Conservation (phyloP, 2,329 filamentous ascomycete genomes). For the Arthrobotrys iridis region DNA sequence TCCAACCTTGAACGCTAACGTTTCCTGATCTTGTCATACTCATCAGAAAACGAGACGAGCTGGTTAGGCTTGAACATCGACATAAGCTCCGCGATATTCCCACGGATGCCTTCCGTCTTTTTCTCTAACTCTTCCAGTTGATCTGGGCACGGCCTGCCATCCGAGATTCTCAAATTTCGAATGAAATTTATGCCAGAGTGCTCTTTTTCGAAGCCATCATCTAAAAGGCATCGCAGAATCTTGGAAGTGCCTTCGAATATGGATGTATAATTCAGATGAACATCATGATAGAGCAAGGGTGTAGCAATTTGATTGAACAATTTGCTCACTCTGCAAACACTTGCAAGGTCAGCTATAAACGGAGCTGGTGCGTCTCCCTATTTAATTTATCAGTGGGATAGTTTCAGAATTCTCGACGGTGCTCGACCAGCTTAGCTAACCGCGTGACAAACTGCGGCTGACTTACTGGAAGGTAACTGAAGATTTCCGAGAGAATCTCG, state of each 20-base stretch:
- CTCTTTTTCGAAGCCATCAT: not conserved
- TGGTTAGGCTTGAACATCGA: not conserved
- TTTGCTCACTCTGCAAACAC: constrained; percentile 4
- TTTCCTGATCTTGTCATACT: not conserved
- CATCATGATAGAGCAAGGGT: not conserved
- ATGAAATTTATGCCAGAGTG: not conserved
- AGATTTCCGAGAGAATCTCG: not conserved
- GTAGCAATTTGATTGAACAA: constrained; percentile 7
- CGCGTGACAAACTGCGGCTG: not conserved
- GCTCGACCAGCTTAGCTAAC: too few species aligned
- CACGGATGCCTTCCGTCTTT: not conserved
- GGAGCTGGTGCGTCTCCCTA: not conserved
- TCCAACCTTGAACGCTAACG: not conserved
- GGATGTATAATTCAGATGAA: not conserved
- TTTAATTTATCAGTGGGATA: not conserved
- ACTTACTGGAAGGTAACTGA: not conserved
- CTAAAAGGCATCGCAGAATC: not conserved
- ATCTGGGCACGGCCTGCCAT: not conserved
- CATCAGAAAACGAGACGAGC: not conserved
- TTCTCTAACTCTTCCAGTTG: not conserved
- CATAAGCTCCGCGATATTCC: not conserved
- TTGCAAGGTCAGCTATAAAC: not conserved
- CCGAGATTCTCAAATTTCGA: not conserved
- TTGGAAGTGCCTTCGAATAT: not conserved
- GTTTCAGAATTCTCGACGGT: too few species aligned